Evolutionary conservation across 179 eudicot species (phyloP).

Genomic region (Spinacia oleracea): DNA sequence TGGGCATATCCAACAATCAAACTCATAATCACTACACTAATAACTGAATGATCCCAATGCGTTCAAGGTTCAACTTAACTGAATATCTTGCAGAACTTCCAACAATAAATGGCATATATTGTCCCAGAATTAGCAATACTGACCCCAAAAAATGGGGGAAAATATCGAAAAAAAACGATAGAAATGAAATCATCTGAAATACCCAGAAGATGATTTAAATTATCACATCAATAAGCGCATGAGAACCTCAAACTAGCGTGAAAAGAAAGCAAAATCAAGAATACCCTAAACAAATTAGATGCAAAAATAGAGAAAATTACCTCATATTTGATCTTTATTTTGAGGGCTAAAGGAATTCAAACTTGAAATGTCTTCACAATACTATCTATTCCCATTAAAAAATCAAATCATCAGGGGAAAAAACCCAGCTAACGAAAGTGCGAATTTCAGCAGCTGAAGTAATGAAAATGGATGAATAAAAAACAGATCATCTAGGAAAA

Average conservation of each 20-base stretch:
- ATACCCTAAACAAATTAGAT: constrained; percentile 22
- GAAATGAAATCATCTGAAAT: constrained; percentile 17
- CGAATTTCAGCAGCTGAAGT: constrained; percentile 1
- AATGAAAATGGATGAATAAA: neutral
- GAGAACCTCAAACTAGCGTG: neutral
- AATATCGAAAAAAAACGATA: neutral
- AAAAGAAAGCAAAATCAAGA: constrained; percentile 18
- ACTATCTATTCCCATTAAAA: constrained; percentile 23
- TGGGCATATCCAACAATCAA: neutral
- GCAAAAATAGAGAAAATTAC: constrained; percentile 9
- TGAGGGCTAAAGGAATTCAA: neutral
- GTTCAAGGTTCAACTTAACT: neutral
- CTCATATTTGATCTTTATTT: constrained; percentile 23
- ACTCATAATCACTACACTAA: neutral
- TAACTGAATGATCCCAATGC: constrained; percentile 15
- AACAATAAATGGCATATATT: neutral
- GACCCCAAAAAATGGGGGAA: neutral
- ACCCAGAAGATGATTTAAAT: constrained; percentile 27
- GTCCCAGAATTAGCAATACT: neutral
- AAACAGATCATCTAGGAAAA: neutral
- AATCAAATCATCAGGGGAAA: neutral
- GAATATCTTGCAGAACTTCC: neutral
- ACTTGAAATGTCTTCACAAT: constrained; percentile 12
- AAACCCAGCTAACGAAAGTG: constrained; percentile 13
- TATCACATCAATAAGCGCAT: neutral